Percentiles rank a stretch among this genome's conserved stretches.
phyloP scores from a whole-genome alignment of 2,329 filamentous ascomycete genomes.

The Aspergillus fructus region DNA sequence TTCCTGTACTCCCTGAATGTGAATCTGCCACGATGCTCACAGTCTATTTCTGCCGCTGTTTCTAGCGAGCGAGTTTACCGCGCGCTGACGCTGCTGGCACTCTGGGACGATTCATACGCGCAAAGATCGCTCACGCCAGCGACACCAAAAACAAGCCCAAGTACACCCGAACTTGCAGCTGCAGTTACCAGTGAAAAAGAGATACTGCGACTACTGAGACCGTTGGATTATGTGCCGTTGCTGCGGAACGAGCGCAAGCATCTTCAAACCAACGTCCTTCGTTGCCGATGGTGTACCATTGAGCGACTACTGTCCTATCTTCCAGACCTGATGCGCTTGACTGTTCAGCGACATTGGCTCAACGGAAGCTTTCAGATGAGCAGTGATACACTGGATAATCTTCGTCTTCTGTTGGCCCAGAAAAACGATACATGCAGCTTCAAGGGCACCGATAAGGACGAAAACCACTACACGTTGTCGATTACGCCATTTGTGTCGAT shows the following conservation, averaged over 20 bases:
- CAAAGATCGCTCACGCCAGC: not conserved
- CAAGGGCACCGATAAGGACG: slow-evolving; percentile 14
- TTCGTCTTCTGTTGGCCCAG: slow-evolving; percentile 24
- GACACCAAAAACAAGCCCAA: not conserved
- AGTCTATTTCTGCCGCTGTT: slow-evolving; percentile 37
- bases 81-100: slow-evolving; percentile 40
- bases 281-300: slow-evolving; percentile 42
- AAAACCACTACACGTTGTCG: slow-evolving; percentile 20
- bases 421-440: slow-evolving; percentile 18
- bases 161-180: not conserved
- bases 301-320: slow-evolving; percentile 34
- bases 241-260: slow-evolving; percentile 24
- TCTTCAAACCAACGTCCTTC: slow-evolving; percentile 37
- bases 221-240: slow-evolving; percentile 35
- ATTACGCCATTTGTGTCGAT: slow-evolving; percentile 22
- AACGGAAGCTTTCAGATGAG: slow-evolving; percentile 24
- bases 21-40: slow-evolving; percentile 45
- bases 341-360: slow-evolving; percentile 36
- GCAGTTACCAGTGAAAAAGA: not conserved
- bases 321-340: slow-evolving; percentile 34
- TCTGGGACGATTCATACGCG: slow-evolving; percentile 34
- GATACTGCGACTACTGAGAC: slow-evolving; percentile 34
- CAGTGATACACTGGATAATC: slow-evolving; percentile 10
- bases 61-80: slow-evolving; percentile 44
- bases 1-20: slow-evolving; percentile 51